Base-by-base conservation (phyloP, 2,329 filamentous ascomycete genomes). In the Pyrenochaeta sp. region DNA sequence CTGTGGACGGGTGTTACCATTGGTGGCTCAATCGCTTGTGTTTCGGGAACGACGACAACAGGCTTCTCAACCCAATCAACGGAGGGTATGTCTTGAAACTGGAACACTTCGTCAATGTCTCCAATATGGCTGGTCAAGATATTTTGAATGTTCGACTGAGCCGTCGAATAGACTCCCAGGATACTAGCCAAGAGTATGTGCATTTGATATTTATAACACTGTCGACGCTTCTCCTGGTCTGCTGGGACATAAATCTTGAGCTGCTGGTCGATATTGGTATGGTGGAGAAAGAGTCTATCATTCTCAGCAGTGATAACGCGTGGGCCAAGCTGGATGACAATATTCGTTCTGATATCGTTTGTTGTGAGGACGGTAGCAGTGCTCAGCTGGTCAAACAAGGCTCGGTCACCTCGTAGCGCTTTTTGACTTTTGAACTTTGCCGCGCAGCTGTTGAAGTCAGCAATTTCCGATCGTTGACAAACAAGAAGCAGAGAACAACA, bases 371-470 rank as follows among this genome's bases (percentile, higher is more conserved):
- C 24, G 8, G 22, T 4, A 6, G 28, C 21, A 21, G 43, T 5
- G 1, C 30, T 41, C 2, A 62, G 36, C 24, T 48, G 47, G 2
- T 53, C 29, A 26, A 51, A 60, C 3, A 58, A 35, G 7, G 24
- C 13, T 4, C 11, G 13, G 3, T 61, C 44, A 4, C 30, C 36
- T n/a, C 26, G 49, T 8, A 63, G 42, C 11, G 58, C 54, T 21
- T 48, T 53, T 0, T n/a, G 21, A 32, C 56, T 61, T 27, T 60
- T 61, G 41, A 57, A 32, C 21, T 59, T 58, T 15, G 56, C 44
- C 9, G 60, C 58, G 23, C 60, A 63, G 26, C 58, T 63, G 26
- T 23, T 8, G 10, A 27, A 13, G 14, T 5, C 24, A 5, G 24
- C 4, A 13, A 5, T 5, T 13, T 10, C 14, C 24, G 9, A 27